Percentiles rank a stretch among this genome's conserved stretches.
Conservation (phyloP, 805 yeast species). For the Teunomyces gatunensis region DNA sequence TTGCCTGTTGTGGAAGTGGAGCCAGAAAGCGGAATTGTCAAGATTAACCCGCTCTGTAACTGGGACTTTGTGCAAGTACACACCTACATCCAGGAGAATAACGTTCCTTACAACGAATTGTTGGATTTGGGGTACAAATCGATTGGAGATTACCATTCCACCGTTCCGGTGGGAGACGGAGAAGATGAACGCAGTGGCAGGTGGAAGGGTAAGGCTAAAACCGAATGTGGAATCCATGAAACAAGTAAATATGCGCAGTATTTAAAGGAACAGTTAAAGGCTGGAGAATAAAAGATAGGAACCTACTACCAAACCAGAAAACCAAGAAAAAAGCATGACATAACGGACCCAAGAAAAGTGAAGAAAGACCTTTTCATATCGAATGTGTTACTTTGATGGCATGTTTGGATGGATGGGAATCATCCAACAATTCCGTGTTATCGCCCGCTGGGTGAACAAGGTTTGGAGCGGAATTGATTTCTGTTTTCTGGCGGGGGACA, state of each 20-base stretch:
- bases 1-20: constrained; percentile 79
- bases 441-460: too few species aligned
- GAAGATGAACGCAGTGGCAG: constrained; percentile 97
- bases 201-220: constrained; percentile 90
- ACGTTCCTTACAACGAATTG: constrained; percentile 83
- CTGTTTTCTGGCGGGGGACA: neutral
- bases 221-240: constrained; percentile 95
- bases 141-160: constrained; percentile 94
- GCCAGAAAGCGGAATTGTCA: constrained; percentile 63
- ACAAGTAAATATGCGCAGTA: constrained; percentile 70
- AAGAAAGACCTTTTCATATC: too few species aligned
- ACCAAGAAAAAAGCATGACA: too few species aligned
- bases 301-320: neutral
- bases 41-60: constrained; percentile 83
- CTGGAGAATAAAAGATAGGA: neutral
- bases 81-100: constrained; percentile 60
- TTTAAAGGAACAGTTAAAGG: constrained; percentile 19
- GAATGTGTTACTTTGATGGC: too few species aligned
- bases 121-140: constrained; percentile 86
- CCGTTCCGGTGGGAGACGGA: constrained; percentile 83
- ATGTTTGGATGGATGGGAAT: too few species aligned
- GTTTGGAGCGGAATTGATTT: neutral
- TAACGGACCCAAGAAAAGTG: too few species aligned
- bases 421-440: too few species aligned
- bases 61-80: constrained; percentile 79